Conservation (phyloP, 805 yeast species). For the Komagataella mondaviorum region DNA sequence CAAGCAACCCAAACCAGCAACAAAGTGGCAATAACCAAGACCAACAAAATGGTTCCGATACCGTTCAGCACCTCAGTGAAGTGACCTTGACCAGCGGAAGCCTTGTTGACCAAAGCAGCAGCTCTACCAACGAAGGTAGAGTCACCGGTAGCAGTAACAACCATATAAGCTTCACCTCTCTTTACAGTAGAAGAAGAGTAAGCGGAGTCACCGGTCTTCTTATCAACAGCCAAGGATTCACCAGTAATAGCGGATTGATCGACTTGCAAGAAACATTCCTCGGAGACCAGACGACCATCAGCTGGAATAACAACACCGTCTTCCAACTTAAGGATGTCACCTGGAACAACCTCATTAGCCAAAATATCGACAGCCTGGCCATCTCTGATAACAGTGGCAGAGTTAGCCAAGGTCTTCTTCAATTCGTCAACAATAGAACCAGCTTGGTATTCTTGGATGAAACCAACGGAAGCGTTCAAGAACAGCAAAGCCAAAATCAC, state of each 20-base stretch:
- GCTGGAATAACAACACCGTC: slow-evolving; percentile 91
- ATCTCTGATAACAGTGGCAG: slow-evolving; percentile 78
- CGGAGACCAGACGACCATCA: slow-evolving; percentile 82
- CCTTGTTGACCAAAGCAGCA: slow-evolving; percentile 91
- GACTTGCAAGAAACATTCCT: slow-evolving; percentile 76
- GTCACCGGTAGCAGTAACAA: slow-evolving; percentile 93
- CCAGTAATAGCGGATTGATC: slow-evolving; percentile 97
- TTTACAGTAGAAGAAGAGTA: slow-evolving; percentile 91
- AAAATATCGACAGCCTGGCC: slow-evolving; percentile 65
- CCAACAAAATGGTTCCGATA: slow-evolving; percentile 87
- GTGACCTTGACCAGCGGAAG: slow-evolving; percentile 88
- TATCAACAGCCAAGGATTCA: slow-evolving; percentile 93
- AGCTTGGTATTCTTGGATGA: slow-evolving; percentile 95
- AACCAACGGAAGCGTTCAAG: slow-evolving; percentile 89
- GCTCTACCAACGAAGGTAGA: slow-evolving; percentile 94
- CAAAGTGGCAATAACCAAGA: slow-evolving; percentile 77
- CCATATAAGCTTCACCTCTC: slow-evolving; percentile 91
- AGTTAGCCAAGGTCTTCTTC: slow-evolving; percentile 87
- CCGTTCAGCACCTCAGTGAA: slow-evolving; percentile 96
- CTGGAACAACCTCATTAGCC: slow-evolving; percentile 84
- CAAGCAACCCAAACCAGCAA: slow-evolving; percentile 85
- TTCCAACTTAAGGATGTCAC: slow-evolving; percentile 86
- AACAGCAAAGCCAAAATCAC: slow-evolving; percentile 80
- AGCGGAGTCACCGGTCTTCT: slow-evolving; percentile 73
- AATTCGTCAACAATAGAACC: slow-evolving; percentile 96